Evolutionary conservation across 345 rosid genomes (phyloP).

Genomic region (Eucalyptus cloeziana): DNA sequence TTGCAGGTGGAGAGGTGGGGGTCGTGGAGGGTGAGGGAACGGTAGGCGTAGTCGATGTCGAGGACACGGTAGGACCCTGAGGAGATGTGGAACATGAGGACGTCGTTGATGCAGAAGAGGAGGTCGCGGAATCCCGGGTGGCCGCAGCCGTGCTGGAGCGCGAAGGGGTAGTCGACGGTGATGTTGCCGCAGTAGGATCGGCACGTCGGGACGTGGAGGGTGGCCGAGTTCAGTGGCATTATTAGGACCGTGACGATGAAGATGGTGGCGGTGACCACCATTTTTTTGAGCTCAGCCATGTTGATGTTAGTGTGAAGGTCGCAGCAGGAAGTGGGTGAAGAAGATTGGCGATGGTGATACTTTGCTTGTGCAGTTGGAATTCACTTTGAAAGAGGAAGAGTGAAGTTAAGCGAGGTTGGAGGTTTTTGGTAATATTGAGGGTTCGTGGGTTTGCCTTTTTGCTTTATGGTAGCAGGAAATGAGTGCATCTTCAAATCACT

Average conservation of each 20-base stretch:
- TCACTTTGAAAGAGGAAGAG: background rate
- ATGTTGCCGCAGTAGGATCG: constrained; percentile 82
- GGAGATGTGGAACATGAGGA: constrained; percentile 74
- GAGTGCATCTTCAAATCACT: background rate
- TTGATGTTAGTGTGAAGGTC: background rate
- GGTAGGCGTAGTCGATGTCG: constrained; percentile 74
- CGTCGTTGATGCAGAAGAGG: constrained; percentile 71
- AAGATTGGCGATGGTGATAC: constrained; percentile 4
- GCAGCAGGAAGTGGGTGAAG: background rate
- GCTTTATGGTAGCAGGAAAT: background rate
- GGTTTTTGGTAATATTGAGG: background rate
- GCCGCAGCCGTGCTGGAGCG: constrained; percentile 68
- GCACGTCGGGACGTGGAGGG: constrained; percentile 16
- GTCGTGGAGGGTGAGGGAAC: constrained; percentile 64
- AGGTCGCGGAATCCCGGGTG: constrained; percentile 84
- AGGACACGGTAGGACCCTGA: constrained; percentile 82
- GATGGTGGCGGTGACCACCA: background rate
- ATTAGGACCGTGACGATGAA: background rate
- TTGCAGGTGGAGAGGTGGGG: constrained; percentile 78
- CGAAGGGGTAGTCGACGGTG: constrained; percentile 72
- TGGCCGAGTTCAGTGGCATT: background rate
- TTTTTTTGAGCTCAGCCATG: background rate
- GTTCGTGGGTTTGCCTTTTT: background rate
- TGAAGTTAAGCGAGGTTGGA: background rate
- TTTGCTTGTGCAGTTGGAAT: constrained; percentile 21